Base-by-base conservation (phyloP, 208 protist genomes). In the Acanthamoeba lenticulata region DNA sequence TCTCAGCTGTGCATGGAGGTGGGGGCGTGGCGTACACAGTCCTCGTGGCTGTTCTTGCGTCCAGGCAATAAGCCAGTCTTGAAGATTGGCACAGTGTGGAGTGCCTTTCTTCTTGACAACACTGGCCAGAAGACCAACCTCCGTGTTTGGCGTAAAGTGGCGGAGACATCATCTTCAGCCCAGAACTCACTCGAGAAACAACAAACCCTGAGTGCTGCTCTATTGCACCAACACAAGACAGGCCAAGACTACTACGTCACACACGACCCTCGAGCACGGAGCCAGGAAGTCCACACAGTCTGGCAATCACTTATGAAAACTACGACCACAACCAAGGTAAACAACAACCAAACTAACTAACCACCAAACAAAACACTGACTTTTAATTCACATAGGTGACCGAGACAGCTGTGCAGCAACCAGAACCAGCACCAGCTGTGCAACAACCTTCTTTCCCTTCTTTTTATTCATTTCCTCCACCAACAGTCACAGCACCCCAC, bases 201-300 rank as follows among this genome's bases (percentile, higher is more conserved):
- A 44, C 67, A 77, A 21, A 44, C 42, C 9, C 67, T 77, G 19
- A 77, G 67, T 34, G 15, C 2, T 6, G 67, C 67, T 7, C 67
- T 77, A 7, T 34, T 77, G 2, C 67, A 77, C 21, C 67, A 44
- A 6, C 67, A 77, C 38, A 1, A 19, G 36, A 77, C 67, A 1
- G 67, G 67, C 19, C 67, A 21, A 42, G 67, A 38, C 9, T 77
- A 77, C 67, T 77, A 77, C 67, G 67, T 77, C 36, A 77, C 67
- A 7, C 36, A 77, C 32, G 34, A 77, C 38, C 67, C 67, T 13
- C 2, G 4, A 7, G 67, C 1, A 7, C 38, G 42, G 34, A 77
- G 67, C 38, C 29, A 44, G 29, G 19, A 77, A 29, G 34, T 77
- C 3, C 32, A 77, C 6, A 1, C 1, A 44, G 67, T 77, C 9